Evolutionary conservation across 768 basidiomycete genomes (phyloP), one percentile per base, ranked within the genome.

Genomic region (Mycena crocata): DNA sequence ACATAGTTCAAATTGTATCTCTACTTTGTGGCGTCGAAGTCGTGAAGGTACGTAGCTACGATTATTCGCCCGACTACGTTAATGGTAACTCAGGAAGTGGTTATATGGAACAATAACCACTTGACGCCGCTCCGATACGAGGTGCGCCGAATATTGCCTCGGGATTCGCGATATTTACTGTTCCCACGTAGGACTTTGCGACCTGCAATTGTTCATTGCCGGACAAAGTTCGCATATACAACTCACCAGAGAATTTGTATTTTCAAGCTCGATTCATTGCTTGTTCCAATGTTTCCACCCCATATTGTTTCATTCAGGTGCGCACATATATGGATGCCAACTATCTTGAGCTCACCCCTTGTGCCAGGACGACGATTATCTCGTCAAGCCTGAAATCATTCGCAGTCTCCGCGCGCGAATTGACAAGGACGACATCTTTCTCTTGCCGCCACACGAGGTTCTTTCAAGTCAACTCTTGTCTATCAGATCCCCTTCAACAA

Each of bases 101-200:
- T 86, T 48, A 76, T 91, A 19, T 92, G 89, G 90, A 91, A 91
- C 59, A 90, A 91, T 72, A 88, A 77, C 72, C 85, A 77, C 72
- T 85, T 86, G 3, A 72, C 74, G 17, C 67, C 71, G 28, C 72
- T 90, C 42, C 71, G 74, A 9, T 76, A 80, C 59, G 72, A 83
- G 66, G 90, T 89, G 59, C 56, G 81, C 68, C 57, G 19, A 15
- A 60, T 24, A 1, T 39, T 26, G n/a, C n/a, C n/a, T n/a, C n/a
- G n/a, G n/a, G n/a, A n/a, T n/a, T n/a, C n/a, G n/a, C n/a, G n/a
- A n/a, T n/a, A n/a, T n/a, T n/a, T n/a, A n/a, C n/a, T n/a, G n/a
- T n/a, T n/a, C n/a, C 1, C 24, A 35, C 37, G 10, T 40, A 87
- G 85, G 83, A 80, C 57, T 85, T 88, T 66, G 68, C 73, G 26